Conservation (phyloP, 108 stramenopile genomes). For the Pseudonitzschia delicatissima region DNA sequence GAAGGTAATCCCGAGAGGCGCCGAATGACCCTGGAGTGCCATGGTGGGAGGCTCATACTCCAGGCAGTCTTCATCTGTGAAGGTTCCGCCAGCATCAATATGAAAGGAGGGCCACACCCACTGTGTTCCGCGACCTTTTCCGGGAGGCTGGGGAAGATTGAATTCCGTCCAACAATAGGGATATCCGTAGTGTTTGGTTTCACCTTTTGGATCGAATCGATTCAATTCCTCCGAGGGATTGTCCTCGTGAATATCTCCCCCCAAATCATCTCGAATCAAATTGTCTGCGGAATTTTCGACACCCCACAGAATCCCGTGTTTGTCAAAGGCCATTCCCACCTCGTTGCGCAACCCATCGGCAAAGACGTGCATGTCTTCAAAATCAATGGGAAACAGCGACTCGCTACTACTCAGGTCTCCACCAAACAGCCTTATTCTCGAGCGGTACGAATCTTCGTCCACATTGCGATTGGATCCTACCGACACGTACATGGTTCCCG, state of each 20-base stretch:
- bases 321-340: slow-evolving; percentile 76
- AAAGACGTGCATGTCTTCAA: slow-evolving; percentile 60
- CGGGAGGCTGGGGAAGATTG: slow-evolving; percentile 31
- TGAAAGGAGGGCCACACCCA: slow-evolving; percentile 76
- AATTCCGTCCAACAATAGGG: slow-evolving; percentile 80
- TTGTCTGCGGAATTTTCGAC: slow-evolving; percentile 77
- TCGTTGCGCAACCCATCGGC: slow-evolving; percentile 77
- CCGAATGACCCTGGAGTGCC: slow-evolving; percentile 70
- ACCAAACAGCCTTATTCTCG: slow-evolving; percentile 57
- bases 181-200: slow-evolving; percentile 61
- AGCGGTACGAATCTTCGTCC: slow-evolving; percentile 52
- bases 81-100: slow-evolving; percentile 6
- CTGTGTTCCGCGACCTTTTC: slow-evolving; percentile 46
- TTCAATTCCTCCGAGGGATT: slow-evolving; percentile 75
- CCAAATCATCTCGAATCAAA: slow-evolving; percentile 55
- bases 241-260: slow-evolving; percentile 69
- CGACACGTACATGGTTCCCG: slow-evolving; percentile 55
- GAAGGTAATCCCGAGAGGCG: slow-evolving; percentile 77
- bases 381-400: slow-evolving; percentile 37
- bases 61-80: slow-evolving; percentile 69
- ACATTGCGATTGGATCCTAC: slow-evolving; percentile 56
- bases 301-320: slow-evolving; percentile 62
- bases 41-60: slow-evolving; percentile 38
- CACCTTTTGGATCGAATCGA: slow-evolving; percentile 53
- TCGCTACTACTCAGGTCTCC: background rate